Percentiles rank a stretch among this genome's conserved stretches.
Conservation (phyloP, 2,329 filamentous ascomycete species). For the Aureobasidium musti region DNA sequence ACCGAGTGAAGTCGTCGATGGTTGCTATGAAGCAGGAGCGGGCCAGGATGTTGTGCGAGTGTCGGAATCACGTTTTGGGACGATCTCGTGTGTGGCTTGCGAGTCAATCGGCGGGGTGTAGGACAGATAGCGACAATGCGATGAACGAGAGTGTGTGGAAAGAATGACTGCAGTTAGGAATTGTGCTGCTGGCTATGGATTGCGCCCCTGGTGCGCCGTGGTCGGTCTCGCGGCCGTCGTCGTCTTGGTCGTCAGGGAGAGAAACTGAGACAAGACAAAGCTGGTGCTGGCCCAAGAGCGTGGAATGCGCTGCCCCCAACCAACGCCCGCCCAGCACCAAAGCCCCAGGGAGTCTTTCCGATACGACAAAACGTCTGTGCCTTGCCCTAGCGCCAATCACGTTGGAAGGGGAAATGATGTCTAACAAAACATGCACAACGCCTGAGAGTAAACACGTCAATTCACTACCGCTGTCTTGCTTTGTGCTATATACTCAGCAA, state of each 20-base stretch:
- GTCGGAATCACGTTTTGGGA: slow-evolving; percentile 23
- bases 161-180: slow-evolving; percentile 27
- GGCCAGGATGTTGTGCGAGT: slow-evolving; percentile 6
- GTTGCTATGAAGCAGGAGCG: slow-evolving; percentile 8
- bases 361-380: slow-evolving; percentile 12
- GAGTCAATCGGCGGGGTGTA: not conserved
- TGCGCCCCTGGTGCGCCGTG: slow-evolving; percentile 8
- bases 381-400: slow-evolving; percentile 13
- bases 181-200: not conserved
- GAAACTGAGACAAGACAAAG: slow-evolving; percentile 11
- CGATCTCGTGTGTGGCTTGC: slow-evolving; percentile 25
- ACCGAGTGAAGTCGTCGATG: not conserved
- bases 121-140: not conserved
- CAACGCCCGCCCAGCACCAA: not conserved
- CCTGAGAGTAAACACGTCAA: not conserved
- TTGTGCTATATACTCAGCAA: slow-evolving; percentile 17
- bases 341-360: not conserved
- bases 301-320: slow-evolving; percentile 21
- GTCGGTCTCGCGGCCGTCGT: slow-evolving; percentile 2
- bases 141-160: slow-evolving; percentile 2
- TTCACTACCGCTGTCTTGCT: slow-evolving; percentile 1
- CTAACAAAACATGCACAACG: slow-evolving; percentile 5
- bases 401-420: slow-evolving; percentile 17
- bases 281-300: slow-evolving; percentile 19
- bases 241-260: slow-evolving; percentile 25